phyloP scores from a whole-genome alignment of 768 basidiomycete genomes.

The Termitomyces sp. region DNA sequence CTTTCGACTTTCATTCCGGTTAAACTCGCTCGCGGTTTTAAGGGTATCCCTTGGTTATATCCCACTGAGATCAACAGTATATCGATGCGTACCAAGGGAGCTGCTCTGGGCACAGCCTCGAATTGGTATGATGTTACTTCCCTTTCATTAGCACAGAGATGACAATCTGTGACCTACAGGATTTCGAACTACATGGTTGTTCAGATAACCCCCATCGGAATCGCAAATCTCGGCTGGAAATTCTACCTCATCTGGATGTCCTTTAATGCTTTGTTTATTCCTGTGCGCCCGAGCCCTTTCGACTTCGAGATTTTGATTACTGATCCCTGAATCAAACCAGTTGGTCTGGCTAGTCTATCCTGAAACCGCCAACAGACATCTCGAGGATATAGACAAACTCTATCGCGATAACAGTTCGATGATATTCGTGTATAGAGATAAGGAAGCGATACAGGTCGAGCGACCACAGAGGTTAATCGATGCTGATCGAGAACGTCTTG shows the following conservation, averaged over 20 bases:
- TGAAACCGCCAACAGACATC: conserved; percentile 43
- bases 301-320: neutral
- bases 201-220: conserved; percentile 42
- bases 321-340: conserved; percentile 14
- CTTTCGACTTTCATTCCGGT: neutral
- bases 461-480: conserved; percentile 39
- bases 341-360: conserved; percentile 42
- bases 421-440: conserved; percentile 35
- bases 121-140: conserved; percentile 31
- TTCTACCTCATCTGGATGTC: conserved; percentile 47
- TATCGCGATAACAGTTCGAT: conserved; percentile 39
- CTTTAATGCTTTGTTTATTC: conserved; percentile 44
- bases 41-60: conserved; percentile 48
- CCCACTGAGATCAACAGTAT: conserved; percentile 47
- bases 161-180: conserved; percentile 17
- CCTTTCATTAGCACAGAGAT: neutral
- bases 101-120: conserved; percentile 41
- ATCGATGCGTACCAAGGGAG: conserved; percentile 45
- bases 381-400: conserved; percentile 44
- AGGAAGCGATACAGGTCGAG: conserved; percentile 37
- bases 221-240: conserved; percentile 40
- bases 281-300: conserved; percentile 23
- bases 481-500: conserved; percentile 25
- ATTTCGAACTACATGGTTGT: conserved; percentile 49
- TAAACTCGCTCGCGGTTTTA: neutral